Evolutionary conservation across 306 rosid species (phyloP).

Genomic region (Prunus campanulata): DNA sequence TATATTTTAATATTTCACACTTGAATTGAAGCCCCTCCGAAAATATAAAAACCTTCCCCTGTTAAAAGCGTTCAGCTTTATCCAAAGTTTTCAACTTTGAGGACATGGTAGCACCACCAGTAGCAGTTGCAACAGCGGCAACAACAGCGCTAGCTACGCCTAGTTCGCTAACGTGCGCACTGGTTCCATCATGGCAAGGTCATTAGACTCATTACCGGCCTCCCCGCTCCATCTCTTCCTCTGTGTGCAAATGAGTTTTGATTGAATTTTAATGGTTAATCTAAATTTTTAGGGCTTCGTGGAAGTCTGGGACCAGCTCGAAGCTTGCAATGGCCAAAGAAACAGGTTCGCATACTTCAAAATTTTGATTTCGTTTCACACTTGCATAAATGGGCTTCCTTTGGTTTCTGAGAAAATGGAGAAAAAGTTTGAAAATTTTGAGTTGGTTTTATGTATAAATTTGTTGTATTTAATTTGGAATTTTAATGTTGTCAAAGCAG

Average conservation of each 20-base stretch:
- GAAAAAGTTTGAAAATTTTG: background rate
- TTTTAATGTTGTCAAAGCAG: slow-evolving; percentile 31
- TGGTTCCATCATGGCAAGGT: slow-evolving; percentile 23
- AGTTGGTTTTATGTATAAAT: background rate
- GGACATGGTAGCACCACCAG: slow-evolving; percentile 7
- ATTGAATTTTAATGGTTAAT: slow-evolving; percentile 1
- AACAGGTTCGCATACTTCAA: slow-evolving; percentile 33
- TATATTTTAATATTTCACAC: background rate
- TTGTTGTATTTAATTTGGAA: background rate
- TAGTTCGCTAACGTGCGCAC: slow-evolving; percentile 3
- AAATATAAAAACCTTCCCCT: background rate
- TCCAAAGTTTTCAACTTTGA: background rate
- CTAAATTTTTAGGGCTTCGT: slow-evolving; percentile 20
- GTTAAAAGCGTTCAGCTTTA: background rate
- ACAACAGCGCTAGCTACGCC: background rate
- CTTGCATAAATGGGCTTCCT: background rate
- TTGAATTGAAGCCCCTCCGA: background rate
- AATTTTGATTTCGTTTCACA: background rate
- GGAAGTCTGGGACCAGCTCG: slow-evolving; percentile 22
- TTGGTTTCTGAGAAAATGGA: background rate
- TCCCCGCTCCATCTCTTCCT: background rate
- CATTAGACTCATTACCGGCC: background rate
- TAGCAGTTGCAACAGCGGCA: background rate
- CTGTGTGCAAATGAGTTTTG: background rate
- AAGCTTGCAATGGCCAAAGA: slow-evolving; percentile 28